Evolutionary conservation across 495 filamentous ascomycete species (phyloP), one percentile per base, ranked within the genome.

Genomic region (Viridothelium virens): DNA sequence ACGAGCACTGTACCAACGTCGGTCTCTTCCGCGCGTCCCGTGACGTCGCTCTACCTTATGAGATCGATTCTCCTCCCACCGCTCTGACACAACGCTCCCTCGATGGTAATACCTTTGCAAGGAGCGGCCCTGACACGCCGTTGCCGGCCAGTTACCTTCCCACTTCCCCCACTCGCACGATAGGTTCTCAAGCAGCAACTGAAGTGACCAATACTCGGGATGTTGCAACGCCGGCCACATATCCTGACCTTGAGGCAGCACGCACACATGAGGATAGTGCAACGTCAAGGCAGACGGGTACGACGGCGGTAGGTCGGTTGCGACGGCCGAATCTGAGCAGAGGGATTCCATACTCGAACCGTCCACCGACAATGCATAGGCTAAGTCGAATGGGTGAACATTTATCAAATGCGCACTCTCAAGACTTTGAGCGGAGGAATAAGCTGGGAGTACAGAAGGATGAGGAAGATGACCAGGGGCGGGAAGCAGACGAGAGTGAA

Each of bases 381-480:
- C 59, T 80, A 14, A 63, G 79, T 64, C 71, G 86, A 18, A 77
- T 85, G 62, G 79, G 89, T 66, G 71, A 84, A 9, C 82, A 89
- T 11, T 79, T 96, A 68, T 84, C 86, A 4, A 78, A 82, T 47
- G 92, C 92, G 10, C 92, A 97, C 69, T 86, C 85, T 44, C 89
- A 94, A 70, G 92, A 97, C 74, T 97, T 96, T 74, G 87, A 94
- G 78, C 84, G 89, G 74, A 87, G 83, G 74, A 79, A 84, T 62
- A 83, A 79, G 61, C 81, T 84, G 3, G 78, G 74, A 14, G 63
- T 70, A 1, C 6, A n/a, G 65, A 70, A 67, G 10, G 63, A 67
- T 0, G 67, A 68, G 33, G 71, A 72, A 7, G 59, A 63, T 50
- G 39, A 18, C 3, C 50, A 66, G 53, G 4, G 33, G 14, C 16